Evolutionary conservation across 768 basidiomycete species (phyloP).

Genomic region (Pleurotus pulmonarius): DNA sequence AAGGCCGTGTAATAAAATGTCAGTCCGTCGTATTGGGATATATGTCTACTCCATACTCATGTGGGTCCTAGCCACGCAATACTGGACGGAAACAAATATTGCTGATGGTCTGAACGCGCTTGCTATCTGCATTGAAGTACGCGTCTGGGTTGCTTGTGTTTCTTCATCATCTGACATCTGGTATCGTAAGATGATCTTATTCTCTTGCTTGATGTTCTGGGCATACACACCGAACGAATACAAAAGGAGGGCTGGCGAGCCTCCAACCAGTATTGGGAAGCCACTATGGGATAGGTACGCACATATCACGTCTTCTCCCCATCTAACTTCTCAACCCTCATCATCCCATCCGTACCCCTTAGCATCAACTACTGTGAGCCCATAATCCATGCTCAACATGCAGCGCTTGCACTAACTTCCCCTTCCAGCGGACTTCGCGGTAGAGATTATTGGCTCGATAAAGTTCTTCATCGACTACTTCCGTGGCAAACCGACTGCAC

Average conservation of each 20-base stretch:
- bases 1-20: constrained; percentile 69
- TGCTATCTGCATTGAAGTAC: constrained; percentile 78
- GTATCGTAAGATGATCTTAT: constrained; percentile 71
- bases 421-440: constrained; percentile 53
- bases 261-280: constrained; percentile 57
- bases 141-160: constrained; percentile 2
- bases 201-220: constrained; percentile 77
- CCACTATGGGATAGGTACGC: constrained; percentile 69
- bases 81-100: constrained; percentile 84
- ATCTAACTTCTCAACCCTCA: background rate
- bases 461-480: constrained; percentile 52
- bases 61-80: constrained; percentile 50
- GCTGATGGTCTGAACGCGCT: constrained; percentile 82
- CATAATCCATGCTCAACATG: background rate
- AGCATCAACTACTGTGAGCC: constrained; percentile 32
- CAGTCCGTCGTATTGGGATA: constrained; percentile 4
- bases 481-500: constrained; percentile 22
- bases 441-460: constrained; percentile 63
- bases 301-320: constrained; percentile 17
- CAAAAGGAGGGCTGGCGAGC: constrained; percentile 30
- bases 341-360: background rate
- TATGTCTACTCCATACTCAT: background rate
- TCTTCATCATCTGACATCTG: background rate
- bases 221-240: constrained; percentile 77
- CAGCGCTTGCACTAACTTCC: too few species aligned